Evolutionary conservation across 306 rosid species (phyloP).

Genomic region (Benincasa hispida): DNA sequence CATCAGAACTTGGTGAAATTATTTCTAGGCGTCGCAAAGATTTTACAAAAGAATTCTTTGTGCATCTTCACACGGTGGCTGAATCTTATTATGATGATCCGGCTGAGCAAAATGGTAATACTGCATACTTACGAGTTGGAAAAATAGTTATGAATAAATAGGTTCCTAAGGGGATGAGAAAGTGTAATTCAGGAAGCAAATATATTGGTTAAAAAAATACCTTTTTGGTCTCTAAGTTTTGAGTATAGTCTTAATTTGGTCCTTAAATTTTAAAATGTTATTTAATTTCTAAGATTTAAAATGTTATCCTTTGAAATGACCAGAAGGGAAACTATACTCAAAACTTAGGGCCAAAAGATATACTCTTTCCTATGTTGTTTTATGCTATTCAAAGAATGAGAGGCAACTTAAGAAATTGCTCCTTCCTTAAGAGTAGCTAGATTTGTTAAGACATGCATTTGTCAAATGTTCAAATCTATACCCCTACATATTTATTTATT

Average conservation of each 20-base stretch:
- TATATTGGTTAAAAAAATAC: neutral
- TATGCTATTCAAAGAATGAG: neutral
- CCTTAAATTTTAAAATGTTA: too few species aligned
- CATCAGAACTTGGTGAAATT: constrained; percentile 43
- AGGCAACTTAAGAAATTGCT: too few species aligned
- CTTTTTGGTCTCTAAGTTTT: too few species aligned
- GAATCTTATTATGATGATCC: constrained; percentile 50
- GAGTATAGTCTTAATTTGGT: neutral
- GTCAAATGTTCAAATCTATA: neutral
- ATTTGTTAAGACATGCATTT: neutral
- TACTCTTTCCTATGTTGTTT: neutral
- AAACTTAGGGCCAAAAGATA: too few species aligned
- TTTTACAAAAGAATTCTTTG: constrained; percentile 82
- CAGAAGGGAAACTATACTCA: too few species aligned
- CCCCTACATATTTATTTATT: too few species aligned
- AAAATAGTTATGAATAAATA: neutral
- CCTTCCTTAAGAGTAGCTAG: neutral
- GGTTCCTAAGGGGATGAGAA: neutral
- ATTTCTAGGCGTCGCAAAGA: constrained; percentile 78
- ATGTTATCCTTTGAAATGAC: too few species aligned
- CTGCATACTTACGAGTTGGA: neutral
- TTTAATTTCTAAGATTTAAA: too few species aligned
- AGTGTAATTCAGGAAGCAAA: neutral
- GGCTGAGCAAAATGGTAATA: constrained; percentile 54
- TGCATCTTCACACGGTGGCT: constrained; percentile 62